Evolutionary conservation across 306 rosid species (phyloP), one percentile per base, ranked within the genome.

Genomic region (Hylodesmum podocarpum): DNA sequence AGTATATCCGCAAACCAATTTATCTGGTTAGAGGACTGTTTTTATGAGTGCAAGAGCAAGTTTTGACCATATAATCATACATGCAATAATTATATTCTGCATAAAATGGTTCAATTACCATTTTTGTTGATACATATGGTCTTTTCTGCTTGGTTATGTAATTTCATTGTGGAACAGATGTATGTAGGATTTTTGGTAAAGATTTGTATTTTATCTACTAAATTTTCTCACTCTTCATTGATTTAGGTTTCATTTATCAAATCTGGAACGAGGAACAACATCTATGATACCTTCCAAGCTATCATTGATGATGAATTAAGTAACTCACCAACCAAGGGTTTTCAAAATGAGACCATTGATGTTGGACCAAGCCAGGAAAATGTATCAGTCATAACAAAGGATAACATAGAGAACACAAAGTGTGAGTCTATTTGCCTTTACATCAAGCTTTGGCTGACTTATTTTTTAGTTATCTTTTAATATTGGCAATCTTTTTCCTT

Each of bases 231-330:
- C 27, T 81, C 6, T 68, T 28, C 16, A 15, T 47, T 57, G 39
- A 75, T 84, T 79, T 70, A 95, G 98, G 88, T 95, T 75, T 88
- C 88, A 70, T 88, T 91, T 71, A 87, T 92, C 58, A 90, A 88
- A 79, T 82, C 83, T 72, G 97, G 98, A 82, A 82, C 83, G 86
- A 89, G 97, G 96, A 89, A 92, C 77, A 90, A 89, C 87, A 87
- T 94, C 47, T 91, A 84, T 84, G 98, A 94, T 78, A 76, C 89
- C n/a, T 81, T 89, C 59, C 96, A 90, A 86, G 83, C 83, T 34
- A 58, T 90, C 65, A 55, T 84, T 82, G 75, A 76, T 50, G 72
- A 34, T 36, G 90, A 89, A 50, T 49, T 81, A 57, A 70, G 83
- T 7, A 80, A 82, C 57, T 78, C 89, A 67, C 62, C 21, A 3